Evolutionary conservation across 2,329 filamentous ascomycete species (phyloP), one percentile per base, ranked within the genome.

Genomic region (Cladophialophora exuberans): DNA sequence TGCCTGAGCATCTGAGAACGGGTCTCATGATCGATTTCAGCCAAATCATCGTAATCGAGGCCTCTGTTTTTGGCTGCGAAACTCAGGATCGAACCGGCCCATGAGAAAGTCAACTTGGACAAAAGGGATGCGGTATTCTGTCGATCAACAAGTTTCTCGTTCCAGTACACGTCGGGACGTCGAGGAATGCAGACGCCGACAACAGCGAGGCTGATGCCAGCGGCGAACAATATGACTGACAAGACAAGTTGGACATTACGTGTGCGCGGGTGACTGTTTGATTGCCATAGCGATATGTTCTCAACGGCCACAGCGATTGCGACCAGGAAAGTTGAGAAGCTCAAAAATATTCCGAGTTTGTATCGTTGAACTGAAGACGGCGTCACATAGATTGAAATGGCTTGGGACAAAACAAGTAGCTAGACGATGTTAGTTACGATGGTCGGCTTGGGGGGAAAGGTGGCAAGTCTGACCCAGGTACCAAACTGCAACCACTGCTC

Each of bases 91-190:
- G 72, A 68, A 1, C 67, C 70, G 1, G 81, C 77, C 88, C 88
- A 93, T 44, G 75, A 73, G 72, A 85, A 92, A 5, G 82, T 88
- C 65, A 83, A 83, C 46, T 83, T 81, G 46, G 73, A 78, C 43
- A 87, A 74, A 1, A 84, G 80, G 2, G 85, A 84, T 3, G 76
- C 76, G 0, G 85, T 86, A 63, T 77, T 79, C 71, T 87, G 79
- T 13, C 75, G 73, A 65, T 92, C 88, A 26, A 93, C 85, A 3
- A 76, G 67, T 42, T 77, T 73, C 22, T 77, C 83, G 33, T 84
- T 68, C 64, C 79, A 74, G 65, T 78, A 89, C 15, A 91, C 83
- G 49, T 85, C 77, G 3, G 88, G 88, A 9, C 88, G 79, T 38
- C 88, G 80, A 3, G 86, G 86, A 11, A 90, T 73, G 1, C 79